phyloP scores from a whole-genome alignment of 768 basidiomycete genomes.

The Phylloporus scabripes region DNA sequence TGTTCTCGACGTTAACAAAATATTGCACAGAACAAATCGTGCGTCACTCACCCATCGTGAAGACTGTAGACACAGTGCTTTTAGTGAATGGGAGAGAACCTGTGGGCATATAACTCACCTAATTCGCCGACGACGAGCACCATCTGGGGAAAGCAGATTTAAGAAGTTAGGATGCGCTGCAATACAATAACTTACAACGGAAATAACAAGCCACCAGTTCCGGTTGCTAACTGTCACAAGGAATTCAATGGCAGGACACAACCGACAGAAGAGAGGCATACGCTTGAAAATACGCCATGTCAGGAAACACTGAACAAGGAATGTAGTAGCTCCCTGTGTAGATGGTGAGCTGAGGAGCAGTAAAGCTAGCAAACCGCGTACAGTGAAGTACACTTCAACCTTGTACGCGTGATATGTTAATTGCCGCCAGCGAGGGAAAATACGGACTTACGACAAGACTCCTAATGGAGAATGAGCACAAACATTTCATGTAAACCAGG shows the following conservation, averaged over 20 bases:
- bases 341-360: background rate
- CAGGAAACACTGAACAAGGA: conserved; percentile 53
- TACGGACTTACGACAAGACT: conserved; percentile 17
- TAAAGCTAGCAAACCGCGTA: background rate
- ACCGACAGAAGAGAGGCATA: conserved; percentile 22
- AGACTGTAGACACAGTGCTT: conserved; percentile 13
- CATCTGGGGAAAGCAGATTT: conserved; percentile 4
- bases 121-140: conserved; percentile 39
- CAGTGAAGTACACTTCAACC: conserved; percentile 50
- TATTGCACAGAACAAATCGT: background rate
- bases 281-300: conserved; percentile 44
- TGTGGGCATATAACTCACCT: conserved; percentile 9
- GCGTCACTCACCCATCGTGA: conserved; percentile 29
- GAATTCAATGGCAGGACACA: background rate
- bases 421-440: background rate
- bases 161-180: background rate
- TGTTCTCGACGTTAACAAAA: conserved; percentile 2
- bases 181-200: conserved; percentile 21
- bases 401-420: conserved; percentile 19
- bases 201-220: conserved; percentile 32
- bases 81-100: conserved; percentile 2
- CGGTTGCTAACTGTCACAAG: conserved; percentile 43
- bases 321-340: conserved; percentile 36
- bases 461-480: conserved; percentile 12
- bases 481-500: background rate